phyloP scores from a whole-genome alignment of 2,329 filamentous ascomycete genomes.

The Colletotrichum gigasporum region DNA sequence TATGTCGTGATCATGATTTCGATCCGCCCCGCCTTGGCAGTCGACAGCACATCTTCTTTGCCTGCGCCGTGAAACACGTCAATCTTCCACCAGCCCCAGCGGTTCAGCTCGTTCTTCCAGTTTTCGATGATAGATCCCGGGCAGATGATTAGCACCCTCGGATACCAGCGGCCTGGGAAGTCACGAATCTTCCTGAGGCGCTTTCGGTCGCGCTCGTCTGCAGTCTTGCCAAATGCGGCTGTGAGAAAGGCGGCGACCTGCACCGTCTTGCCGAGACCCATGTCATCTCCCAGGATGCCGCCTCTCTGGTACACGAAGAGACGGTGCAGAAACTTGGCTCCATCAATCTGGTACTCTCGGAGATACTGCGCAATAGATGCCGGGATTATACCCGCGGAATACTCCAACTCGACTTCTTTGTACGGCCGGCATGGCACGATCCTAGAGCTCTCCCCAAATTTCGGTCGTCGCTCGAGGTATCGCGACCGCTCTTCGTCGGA shows the following conservation, averaged over 20 bases:
- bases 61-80: slow-evolving; percentile 80
- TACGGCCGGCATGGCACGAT: slow-evolving; percentile 75
- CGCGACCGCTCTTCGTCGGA: slow-evolving; percentile 66
- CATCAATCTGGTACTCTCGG: slow-evolving; percentile 89
- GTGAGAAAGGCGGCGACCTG: slow-evolving; percentile 94
- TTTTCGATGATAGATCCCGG: slow-evolving; percentile 90
- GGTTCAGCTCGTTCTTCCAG: slow-evolving; percentile 85
- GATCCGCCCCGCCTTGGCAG: slow-evolving; percentile 78
- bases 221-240: slow-evolving; percentile 93
- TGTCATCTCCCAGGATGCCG: slow-evolving; percentile 92
- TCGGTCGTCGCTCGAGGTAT: slow-evolving; percentile 72
- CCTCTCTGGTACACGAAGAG: slow-evolving; percentile 92
- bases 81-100: slow-evolving; percentile 97
- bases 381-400: slow-evolving; percentile 84
- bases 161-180: slow-evolving; percentile 76
- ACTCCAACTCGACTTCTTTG: slow-evolving; percentile 77
- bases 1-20: slow-evolving; percentile 98
- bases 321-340: slow-evolving; percentile 85
- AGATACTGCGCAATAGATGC: slow-evolving; percentile 91
- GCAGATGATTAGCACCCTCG: slow-evolving; percentile 84
- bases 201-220: slow-evolving; percentile 84
- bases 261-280: slow-evolving; percentile 97
- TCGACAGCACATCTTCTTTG: slow-evolving; percentile 75
- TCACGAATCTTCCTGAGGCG: slow-evolving; percentile 87
- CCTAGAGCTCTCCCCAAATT: slow-evolving; percentile 64